Evolutionary conservation across 139 green algal species (phyloP).

Genomic region (Coelastrella sp.): DNA sequence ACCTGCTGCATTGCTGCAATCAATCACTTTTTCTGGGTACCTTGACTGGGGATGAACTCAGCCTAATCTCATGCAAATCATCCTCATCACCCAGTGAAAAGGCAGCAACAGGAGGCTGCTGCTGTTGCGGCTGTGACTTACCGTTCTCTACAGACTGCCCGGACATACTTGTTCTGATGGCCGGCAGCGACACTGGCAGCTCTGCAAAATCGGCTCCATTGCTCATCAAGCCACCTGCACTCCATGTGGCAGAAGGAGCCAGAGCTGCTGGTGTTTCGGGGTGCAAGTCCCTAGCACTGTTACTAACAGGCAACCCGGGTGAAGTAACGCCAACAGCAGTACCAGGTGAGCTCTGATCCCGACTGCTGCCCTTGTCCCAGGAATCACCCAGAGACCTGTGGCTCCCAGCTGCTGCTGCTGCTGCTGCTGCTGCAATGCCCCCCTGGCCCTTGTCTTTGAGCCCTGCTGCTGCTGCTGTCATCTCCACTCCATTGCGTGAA

Average conservation of each 20-base stretch:
- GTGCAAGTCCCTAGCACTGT: background rate
- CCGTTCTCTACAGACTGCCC: background rate
- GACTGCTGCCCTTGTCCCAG: background rate
- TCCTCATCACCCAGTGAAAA: conserved; percentile 35
- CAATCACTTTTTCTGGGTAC: background rate
- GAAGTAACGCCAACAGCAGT: background rate
- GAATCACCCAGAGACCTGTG: background rate
- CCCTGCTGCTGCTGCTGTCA: conserved; percentile 28
- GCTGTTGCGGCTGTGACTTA: background rate
- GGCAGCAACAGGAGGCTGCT: background rate
- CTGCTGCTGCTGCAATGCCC: conserved; percentile 1
- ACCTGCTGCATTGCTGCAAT: background rate
- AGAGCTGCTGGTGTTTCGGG: background rate
- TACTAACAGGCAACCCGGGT: background rate
- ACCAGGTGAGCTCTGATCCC: too few species aligned
- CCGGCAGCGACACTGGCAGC: background rate
- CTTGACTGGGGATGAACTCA: background rate
- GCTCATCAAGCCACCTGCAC: background rate
- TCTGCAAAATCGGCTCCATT: too few species aligned
- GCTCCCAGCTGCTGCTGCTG: background rate
- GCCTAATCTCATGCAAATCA: conserved; percentile 36
- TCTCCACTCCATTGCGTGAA: background rate
- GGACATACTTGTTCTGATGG: conserved; percentile 8
- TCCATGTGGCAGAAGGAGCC: background rate
- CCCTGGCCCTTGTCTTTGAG: background rate